A percentile compares a stretch with the other conserved stretches of the same genome.
These are phyloP conservation scores for Aspergillus sp. DNA, from an alignment of 2,329 filamentous ascomycete genomes.

Conservation along the genomic window DNA sequence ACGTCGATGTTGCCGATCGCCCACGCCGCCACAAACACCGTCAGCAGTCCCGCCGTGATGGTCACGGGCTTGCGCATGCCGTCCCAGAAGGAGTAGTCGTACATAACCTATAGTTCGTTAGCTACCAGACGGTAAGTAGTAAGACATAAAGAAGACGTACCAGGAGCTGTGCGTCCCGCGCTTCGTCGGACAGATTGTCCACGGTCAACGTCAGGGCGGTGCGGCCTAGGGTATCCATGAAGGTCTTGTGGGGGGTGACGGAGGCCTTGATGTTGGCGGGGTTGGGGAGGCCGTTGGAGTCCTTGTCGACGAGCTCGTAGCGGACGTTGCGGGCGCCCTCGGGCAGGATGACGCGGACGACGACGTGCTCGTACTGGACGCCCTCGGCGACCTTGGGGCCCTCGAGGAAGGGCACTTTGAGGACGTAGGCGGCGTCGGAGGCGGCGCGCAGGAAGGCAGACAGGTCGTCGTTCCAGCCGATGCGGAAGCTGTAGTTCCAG, in stretches of 20 bases:
- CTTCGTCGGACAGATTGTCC: constrained; percentile 85
- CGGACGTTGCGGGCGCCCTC: constrained; percentile 71
- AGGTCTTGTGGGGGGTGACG: constrained; percentile 75
- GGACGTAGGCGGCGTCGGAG: constrained; percentile 67
- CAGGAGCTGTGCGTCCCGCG: constrained; percentile 77
- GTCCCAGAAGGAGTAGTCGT: constrained; percentile 75
- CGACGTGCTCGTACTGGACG: constrained; percentile 77
- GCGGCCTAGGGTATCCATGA: constrained; percentile 88
- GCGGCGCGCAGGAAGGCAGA: constrained; percentile 70
- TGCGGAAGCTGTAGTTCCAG: constrained; percentile 96
- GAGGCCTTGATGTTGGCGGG: constrained; percentile 50
- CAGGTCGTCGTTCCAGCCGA: constrained; percentile 91
- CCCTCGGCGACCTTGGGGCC: constrained; percentile 85
- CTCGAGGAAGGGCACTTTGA: constrained; percentile 91
- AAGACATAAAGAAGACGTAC: constrained; percentile 38
- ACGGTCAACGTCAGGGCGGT: constrained; percentile 78
- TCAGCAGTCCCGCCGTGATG: constrained; percentile 70
- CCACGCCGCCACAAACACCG: constrained; percentile 74
- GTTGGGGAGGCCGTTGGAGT: constrained; percentile 68
- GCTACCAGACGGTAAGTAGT: constrained; percentile 1
- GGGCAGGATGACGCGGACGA: constrained; percentile 80
- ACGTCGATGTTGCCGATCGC: constrained; percentile 74
- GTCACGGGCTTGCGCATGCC: constrained; percentile 83
- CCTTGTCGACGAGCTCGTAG: constrained; percentile 73
- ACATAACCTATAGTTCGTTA: constrained; percentile 60